Evolutionary conservation across 2,329 filamentous ascomycete genomes (phyloP).

Genomic region (Penicillium sp.): DNA sequence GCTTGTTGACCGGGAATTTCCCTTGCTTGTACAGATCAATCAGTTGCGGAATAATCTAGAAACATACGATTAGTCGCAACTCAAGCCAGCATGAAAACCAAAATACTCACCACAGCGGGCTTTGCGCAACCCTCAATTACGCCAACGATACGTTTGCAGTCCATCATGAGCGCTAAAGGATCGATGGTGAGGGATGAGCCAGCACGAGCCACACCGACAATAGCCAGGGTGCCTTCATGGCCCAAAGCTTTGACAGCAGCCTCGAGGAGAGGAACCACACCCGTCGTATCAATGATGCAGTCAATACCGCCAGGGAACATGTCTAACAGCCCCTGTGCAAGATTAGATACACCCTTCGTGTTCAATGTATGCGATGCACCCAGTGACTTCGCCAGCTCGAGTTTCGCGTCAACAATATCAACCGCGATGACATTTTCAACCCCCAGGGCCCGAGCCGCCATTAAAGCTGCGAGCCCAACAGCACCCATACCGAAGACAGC

Average conservation of each 20-base stretch:
- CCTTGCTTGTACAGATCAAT: slow-evolving; percentile 34
- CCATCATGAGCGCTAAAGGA: slow-evolving; percentile 25
- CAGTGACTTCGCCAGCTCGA: slow-evolving; percentile 46
- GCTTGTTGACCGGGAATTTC: slow-evolving; percentile 36
- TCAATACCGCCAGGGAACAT: slow-evolving; percentile 29
- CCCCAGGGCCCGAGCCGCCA: slow-evolving; percentile 23
- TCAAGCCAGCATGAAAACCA: not conserved
- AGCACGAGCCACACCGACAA: slow-evolving; percentile 35
- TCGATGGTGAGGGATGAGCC: slow-evolving; percentile 28
- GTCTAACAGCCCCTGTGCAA: slow-evolving; percentile 31
- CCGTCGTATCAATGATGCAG: slow-evolving; percentile 36
- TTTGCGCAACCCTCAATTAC: slow-evolving; percentile 36
- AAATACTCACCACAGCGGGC: slow-evolving; percentile 21
- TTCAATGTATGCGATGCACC: slow-evolving; percentile 48
- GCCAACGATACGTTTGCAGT: slow-evolving; percentile 33
- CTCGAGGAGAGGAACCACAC: slow-evolving; percentile 30
- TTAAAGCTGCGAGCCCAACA: slow-evolving; percentile 22
- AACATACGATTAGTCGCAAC: not conserved
- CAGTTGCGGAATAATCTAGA: slow-evolving; percentile 34
- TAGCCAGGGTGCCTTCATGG: slow-evolving; percentile 32
- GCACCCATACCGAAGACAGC: slow-evolving; percentile 34
- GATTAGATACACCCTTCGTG: slow-evolving; percentile 27
- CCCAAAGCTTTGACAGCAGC: slow-evolving; percentile 31
- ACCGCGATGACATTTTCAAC: slow-evolving; percentile 43
- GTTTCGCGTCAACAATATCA: slow-evolving; percentile 44